A percentile compares a stretch with the other conserved stretches of the same genome.
Conservation (phyloP, 2,329 filamentous ascomycete genomes). For the Magnaporthales sp. region DNA sequence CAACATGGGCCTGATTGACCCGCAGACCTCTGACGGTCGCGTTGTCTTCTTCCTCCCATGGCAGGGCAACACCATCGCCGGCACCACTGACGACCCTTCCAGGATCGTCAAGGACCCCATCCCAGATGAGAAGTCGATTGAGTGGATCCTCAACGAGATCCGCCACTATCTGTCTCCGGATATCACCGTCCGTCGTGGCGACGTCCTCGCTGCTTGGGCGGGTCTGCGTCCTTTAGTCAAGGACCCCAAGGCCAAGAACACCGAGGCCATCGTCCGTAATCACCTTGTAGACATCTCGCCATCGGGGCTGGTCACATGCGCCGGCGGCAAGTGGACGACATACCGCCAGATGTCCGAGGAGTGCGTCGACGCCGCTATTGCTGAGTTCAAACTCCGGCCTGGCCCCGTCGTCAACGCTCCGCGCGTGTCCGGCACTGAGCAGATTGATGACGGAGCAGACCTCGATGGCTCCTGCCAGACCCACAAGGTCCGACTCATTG, state of each 20-base stretch:
- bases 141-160: constrained; percentile 75
- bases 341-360: constrained; percentile 87
- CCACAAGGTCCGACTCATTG: constrained; percentile 62
- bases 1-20: constrained; percentile 77
- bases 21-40: constrained; percentile 72
- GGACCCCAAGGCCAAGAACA: constrained; percentile 73
- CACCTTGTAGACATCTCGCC: constrained; percentile 69
- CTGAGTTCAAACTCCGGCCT: constrained; percentile 48
- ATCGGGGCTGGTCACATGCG: constrained; percentile 70
- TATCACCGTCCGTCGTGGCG: constrained; percentile 63
- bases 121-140: constrained; percentile 68
- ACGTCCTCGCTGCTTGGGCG: constrained; percentile 76
- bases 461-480: constrained; percentile 69
- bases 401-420: constrained; percentile 34
- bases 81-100: constrained; percentile 71
- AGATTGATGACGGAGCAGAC: constrained; percentile 61
- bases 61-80: constrained; percentile 80
- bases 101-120: constrained; percentile 60
- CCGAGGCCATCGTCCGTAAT: constrained; percentile 74
- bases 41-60: constrained; percentile 84
- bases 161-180: constrained; percentile 68
- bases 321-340: constrained; percentile 82
- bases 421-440: constrained; percentile 57
- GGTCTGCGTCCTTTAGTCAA: constrained; percentile 70
- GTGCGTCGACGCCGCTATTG: constrained; percentile 70